A percentile compares a stretch with the other conserved stretches of the same genome.
Evolutionary conservation across 192 early-diverging fungal species (phyloP).

Genomic region (Umbelopsis isabellina): DNA sequence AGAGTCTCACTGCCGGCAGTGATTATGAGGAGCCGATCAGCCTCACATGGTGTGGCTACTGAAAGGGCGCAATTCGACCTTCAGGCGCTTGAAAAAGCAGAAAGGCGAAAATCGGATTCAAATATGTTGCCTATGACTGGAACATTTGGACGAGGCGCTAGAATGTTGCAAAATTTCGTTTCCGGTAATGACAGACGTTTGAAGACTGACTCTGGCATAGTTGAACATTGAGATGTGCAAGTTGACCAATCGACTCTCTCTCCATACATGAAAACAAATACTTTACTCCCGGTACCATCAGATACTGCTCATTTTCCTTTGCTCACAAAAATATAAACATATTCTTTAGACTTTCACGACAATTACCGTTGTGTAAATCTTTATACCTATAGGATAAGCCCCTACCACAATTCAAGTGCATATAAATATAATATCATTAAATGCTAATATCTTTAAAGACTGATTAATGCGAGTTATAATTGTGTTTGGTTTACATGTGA

Average conservation of each 20-base stretch:
- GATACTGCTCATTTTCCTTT: too few relatives aligned
- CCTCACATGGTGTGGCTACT: background rate
- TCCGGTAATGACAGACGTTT: background rate
- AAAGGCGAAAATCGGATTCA: conserved; percentile 18
- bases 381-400: too few relatives aligned
- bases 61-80: background rate
- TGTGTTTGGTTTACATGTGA: background rate
- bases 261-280: too few relatives aligned
- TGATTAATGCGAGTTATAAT: background rate
- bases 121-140: background rate
- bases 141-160: background rate
- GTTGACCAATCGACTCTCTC: too few relatives aligned
- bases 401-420: background rate
- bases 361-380: too few relatives aligned
- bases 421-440: conserved; percentile 9
- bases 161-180: background rate
- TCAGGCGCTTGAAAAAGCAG: background rate
- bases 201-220: too few relatives aligned
- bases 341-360: too few relatives aligned
- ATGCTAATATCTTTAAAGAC: background rate
- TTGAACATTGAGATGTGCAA: too few relatives aligned
- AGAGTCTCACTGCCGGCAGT: conserved; percentile 16
- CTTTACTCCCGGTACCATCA: too few relatives aligned
- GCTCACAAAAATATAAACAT: too few relatives aligned
- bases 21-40: conserved; percentile 7